Evolutionary conservation across 2,329 filamentous ascomycete genomes (phyloP).

Genomic region (Capronia coronata): DNA sequence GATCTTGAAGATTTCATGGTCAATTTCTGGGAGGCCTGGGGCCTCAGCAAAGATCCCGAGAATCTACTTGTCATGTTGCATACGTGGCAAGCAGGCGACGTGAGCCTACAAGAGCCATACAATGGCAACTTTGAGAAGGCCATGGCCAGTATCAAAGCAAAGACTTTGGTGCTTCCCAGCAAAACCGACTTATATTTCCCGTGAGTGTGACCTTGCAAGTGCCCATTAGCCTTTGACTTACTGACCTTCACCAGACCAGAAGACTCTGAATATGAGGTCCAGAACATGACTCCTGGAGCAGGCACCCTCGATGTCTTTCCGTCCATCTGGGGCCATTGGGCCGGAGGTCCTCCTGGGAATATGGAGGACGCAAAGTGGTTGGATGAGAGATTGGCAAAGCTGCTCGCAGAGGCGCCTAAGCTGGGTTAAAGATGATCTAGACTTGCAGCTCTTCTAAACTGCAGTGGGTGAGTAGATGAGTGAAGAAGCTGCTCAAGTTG

Average conservation of each 20-base stretch:
- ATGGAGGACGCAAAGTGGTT: conserved; percentile 67
- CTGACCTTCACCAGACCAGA: conserved; percentile 50
- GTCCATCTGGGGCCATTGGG: conserved; percentile 62
- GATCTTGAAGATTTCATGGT: conserved; percentile 67
- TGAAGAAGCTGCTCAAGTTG: too few species aligned
- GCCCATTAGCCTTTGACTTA: background rate
- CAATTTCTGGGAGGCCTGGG: conserved; percentile 71
- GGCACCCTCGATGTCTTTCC: conserved; percentile 51
- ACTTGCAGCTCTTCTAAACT: too few species aligned
- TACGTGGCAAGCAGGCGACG: conserved; percentile 71
- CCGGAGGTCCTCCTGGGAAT: conserved; percentile 64
- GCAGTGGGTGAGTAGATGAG: too few species aligned
- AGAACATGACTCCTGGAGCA: conserved; percentile 53
- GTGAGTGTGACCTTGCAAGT: conserved; percentile 37
- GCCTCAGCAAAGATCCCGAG: conserved; percentile 60
- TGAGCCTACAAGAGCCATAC: conserved; percentile 62
- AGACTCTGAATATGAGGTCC: conserved; percentile 68
- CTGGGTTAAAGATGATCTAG: background rate
- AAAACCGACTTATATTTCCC: conserved; percentile 78
- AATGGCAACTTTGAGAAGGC: conserved; percentile 59
- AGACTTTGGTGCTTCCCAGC: conserved; percentile 61
- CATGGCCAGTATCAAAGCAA: conserved; percentile 64
- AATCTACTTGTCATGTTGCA: conserved; percentile 67
- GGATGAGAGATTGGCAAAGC: conserved; percentile 53
- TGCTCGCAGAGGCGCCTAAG: conserved; percentile 40